Evolutionary conservation across 2,329 filamentous ascomycete genomes (phyloP), one percentile per base, ranked within the genome.

Genomic region (Fonsecaea erecta): DNA sequence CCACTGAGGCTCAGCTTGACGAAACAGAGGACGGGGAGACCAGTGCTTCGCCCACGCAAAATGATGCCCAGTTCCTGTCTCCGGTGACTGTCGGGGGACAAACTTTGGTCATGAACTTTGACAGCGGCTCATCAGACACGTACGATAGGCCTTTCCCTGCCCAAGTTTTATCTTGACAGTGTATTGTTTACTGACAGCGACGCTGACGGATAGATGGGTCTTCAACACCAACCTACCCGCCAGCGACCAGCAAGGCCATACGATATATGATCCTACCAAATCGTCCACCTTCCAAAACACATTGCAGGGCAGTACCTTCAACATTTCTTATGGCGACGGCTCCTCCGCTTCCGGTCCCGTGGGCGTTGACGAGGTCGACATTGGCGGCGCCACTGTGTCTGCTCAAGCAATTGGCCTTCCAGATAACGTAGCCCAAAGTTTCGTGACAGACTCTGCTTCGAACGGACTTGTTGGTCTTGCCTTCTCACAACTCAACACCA

Each of bases 91-190:
- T 92, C 68, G 90, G 90, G 65, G 88, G 87, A 4, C 89, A 92
- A 77, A 84, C 82, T 3, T 72, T 92, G 63, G 86, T 87, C 73
- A 78, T 92, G 74, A 86, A 91, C 75, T 90, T 92, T 73, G 90
- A 92, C 76, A 89, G 88, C n/a, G 90, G 90, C 63, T 91, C 89
- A 1, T 85, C 89, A 12, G 90, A 92, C 76, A 82, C 91, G 79
- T 86, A 82, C 74, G 84, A 75, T 62, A 43, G 24, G 11, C 53
- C 55, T 30, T 0, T 14, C 58, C 37, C 14, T 51, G 57, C 58
- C 56, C 43, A 6, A 32, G 8, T 26, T 48, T 14, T 24, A 4
- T 35, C 14, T 18, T 32, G 2, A n/a, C 12, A 16, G 34, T 28
- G 14, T 32, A 21, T 30, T 52, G 40, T 40, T n/a, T 43, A 61